phyloP scores from a whole-genome alignment of 2,329 filamentous ascomycete species.

The Aspergillus ochraceus region DNA sequence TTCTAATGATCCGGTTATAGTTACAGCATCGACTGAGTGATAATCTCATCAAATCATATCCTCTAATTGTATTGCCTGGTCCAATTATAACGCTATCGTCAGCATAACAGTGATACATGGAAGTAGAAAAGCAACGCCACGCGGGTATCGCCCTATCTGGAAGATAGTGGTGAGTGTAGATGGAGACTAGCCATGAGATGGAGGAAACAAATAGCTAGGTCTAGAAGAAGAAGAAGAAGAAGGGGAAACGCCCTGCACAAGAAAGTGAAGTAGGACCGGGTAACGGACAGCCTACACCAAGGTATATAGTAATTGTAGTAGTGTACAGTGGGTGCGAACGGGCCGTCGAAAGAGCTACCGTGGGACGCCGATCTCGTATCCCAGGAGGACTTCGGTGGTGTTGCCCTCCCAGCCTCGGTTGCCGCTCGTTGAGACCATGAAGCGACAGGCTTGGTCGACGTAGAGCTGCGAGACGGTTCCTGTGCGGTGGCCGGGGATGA shows the following conservation, averaged over 20 bases:
- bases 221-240: not conserved
- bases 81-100: conserved; percentile 5
- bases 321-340: not conserved
- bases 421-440: conserved; percentile 88
- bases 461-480: conserved; percentile 86
- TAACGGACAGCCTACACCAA: not conserved
- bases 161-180: not conserved
- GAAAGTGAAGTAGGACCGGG: not conserved
- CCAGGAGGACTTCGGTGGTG: conserved; percentile 84
- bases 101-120: not conserved
- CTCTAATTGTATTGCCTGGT: not conserved
- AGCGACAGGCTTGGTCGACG: conserved; percentile 81
- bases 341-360: conserved; percentile 13
- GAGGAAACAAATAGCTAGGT: not conserved
- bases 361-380: conserved; percentile 77
- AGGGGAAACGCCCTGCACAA: not conserved
- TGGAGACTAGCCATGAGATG: not conserved
- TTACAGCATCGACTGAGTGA: not conserved
- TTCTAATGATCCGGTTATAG: not conserved
- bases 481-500: conserved; percentile 85
- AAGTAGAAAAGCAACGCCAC: not conserved
- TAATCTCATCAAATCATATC: not conserved
- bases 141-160: not conserved
- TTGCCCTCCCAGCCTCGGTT: conserved; percentile 94
- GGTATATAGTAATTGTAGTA: not conserved